Evolutionary conservation across 176 grass and related monocot genomes (phyloP).

Genomic region (Carex pumila): DNA sequence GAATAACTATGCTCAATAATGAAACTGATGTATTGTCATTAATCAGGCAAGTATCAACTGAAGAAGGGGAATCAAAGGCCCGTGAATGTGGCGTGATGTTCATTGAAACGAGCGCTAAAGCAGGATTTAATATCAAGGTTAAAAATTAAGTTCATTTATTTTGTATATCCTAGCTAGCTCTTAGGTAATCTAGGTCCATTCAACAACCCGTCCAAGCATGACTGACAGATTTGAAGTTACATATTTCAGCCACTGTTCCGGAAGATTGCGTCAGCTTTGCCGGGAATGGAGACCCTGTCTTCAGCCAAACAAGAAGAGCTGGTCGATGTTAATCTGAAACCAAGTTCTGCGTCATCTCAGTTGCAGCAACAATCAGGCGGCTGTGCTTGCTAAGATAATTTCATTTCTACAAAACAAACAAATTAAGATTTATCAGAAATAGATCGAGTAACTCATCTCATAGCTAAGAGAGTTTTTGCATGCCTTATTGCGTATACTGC

Average conservation of each 20-base stretch:
- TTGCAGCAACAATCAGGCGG: conserved; percentile 67
- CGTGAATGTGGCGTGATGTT: conserved; percentile 57
- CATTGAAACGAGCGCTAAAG: conserved; percentile 88
- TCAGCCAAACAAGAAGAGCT: conserved; percentile 93
- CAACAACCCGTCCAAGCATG: too few species aligned
- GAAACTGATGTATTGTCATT: background rate
- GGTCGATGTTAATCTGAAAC: conserved; percentile 91
- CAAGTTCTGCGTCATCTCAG: conserved; percentile 60
- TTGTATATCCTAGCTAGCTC: background rate
- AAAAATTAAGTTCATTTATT: background rate
- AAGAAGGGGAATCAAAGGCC: conserved; percentile 75
- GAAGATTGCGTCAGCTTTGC: conserved; percentile 92
- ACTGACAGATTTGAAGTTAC: background rate
- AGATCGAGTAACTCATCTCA: background rate
- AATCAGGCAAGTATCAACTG: conserved; percentile 63
- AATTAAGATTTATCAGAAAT: background rate
- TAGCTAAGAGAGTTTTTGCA: background rate
- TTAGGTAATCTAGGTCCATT: background rate
- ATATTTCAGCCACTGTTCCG: conserved; percentile 66
- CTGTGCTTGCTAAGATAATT: conserved; percentile 63
- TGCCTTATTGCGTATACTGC: background rate
- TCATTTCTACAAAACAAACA: too few species aligned
- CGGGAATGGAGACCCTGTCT: conserved; percentile 92
- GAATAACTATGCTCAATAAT: background rate
- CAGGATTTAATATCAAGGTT: conserved; percentile 91